Conservation (phyloP, 2,329 filamentous ascomycete species). For the Magnaporthiopsis poae region DNA sequence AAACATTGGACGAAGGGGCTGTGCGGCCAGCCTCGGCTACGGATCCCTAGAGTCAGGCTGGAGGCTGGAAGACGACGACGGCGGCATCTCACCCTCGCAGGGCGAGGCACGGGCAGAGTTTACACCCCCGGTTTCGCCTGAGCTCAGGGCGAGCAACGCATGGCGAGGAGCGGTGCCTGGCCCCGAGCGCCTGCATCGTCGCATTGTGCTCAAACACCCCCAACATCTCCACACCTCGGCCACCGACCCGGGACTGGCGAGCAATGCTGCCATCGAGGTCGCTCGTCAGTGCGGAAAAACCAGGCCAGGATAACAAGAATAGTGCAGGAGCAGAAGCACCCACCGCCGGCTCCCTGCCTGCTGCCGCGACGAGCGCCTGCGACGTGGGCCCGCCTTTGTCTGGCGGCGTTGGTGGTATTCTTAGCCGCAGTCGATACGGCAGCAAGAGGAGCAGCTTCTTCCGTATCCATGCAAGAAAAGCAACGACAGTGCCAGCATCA, state of each 20-base stretch:
- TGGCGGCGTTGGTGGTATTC: not conserved
- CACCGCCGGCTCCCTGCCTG: too few relatives aligned
- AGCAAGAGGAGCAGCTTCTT: not conserved
- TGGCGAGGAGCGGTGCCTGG: not conserved
- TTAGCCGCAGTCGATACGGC: not conserved
- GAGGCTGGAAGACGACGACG: not conserved
- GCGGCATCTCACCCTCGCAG: not conserved
- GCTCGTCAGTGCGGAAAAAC: not conserved
- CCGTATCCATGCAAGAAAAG: not conserved
- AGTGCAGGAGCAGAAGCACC: not conserved
- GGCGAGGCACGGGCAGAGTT: not conserved
- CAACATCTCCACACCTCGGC: not conserved
- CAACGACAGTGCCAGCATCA: not conserved
- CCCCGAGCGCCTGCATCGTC: not conserved
- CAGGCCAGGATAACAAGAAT: not conserved
- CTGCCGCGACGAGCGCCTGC: not conserved
- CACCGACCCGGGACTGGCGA: not conserved
- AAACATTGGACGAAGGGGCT: not conserved
- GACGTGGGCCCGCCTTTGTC: not conserved
- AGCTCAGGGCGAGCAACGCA: not conserved
- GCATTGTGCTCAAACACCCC: not conserved
- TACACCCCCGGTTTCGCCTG: not conserved
- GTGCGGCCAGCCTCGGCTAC: not conserved
- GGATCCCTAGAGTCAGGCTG: not conserved
- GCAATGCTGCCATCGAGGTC: not conserved